Evolutionary conservation across 2,329 filamentous ascomycete genomes (phyloP).

Genomic region (Ascocoryne sarcoides): DNA sequence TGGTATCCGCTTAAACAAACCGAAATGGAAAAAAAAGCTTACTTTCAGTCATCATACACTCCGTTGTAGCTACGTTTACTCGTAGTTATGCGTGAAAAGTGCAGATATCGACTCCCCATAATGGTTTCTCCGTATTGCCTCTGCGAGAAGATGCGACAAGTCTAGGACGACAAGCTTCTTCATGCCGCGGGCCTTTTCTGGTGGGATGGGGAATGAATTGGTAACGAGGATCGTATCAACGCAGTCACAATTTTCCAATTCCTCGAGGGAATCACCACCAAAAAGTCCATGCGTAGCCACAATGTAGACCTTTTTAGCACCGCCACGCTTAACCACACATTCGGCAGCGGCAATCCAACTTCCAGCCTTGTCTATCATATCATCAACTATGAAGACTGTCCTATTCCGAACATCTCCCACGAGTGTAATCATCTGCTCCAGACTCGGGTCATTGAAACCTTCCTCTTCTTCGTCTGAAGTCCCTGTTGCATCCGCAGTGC

Average conservation of each 20-base stretch:
- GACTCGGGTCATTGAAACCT: slow-evolving; percentile 65
- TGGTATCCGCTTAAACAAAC: slow-evolving; percentile 16
- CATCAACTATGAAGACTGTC: slow-evolving; percentile 89
- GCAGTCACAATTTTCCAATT: slow-evolving; percentile 85
- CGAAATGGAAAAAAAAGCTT: slow-evolving; percentile 38
- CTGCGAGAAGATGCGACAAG: slow-evolving; percentile 76
- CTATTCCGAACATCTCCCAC: slow-evolving; percentile 87
- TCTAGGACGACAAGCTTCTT: slow-evolving; percentile 86
- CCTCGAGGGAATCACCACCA: slow-evolving; percentile 77
- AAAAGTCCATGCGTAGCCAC: slow-evolving; percentile 97
- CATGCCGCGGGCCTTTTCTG: slow-evolving; percentile 58
- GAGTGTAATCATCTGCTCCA: slow-evolving; percentile 95
- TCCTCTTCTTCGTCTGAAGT: slow-evolving; percentile 91
- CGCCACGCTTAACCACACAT: slow-evolving; percentile 87
- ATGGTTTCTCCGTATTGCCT: slow-evolving; percentile 92
- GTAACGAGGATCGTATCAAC: slow-evolving; percentile 93
- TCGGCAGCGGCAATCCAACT: slow-evolving; percentile 98
- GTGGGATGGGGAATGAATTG: slow-evolving; percentile 88
- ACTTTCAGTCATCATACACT: slow-evolving; percentile 10
- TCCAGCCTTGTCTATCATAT: slow-evolving; percentile 96
- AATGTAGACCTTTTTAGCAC: slow-evolving; percentile 90
- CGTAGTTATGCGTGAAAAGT: slow-evolving; percentile 23
- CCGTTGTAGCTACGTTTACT: slow-evolving; percentile 9
- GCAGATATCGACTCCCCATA: slow-evolving; percentile 72
- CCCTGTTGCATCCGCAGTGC: slow-evolving; percentile 73